Evolutionary conservation across 495 filamentous ascomycete species (phyloP), one percentile per base, ranked within the genome.

Genomic region (Aspergillus funiculosus): DNA sequence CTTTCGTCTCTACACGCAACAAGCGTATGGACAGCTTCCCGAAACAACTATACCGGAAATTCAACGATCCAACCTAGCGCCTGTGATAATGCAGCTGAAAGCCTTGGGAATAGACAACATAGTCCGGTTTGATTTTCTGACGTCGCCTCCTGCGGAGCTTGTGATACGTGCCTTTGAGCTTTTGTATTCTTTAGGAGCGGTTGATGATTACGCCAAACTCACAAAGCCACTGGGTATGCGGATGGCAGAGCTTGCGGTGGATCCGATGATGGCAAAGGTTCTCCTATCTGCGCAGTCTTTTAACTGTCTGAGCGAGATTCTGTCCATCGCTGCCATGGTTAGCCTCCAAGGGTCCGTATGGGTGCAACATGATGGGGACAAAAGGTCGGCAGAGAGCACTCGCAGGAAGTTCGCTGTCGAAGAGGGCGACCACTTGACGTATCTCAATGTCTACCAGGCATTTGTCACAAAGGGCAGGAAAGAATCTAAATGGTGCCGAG

Each of bases 51-150:
- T 88, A 3, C 91, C 94, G 1, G 92, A 99, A 62, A 91, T 97
- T 36, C 91, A 96, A 58, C 77, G 94, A 37, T 90, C 86, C 17
- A 94, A 96, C 58, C 79, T 99, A 28, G 90, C 92, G 0, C 87
- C 91, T 0, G 79, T 88, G 18, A 78, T 99, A 34, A 80, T 97
- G 46, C 90, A 97, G 63, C 79, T 99, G 41, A 96, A 97, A 63
- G 92, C 91, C 13, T 73, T 99, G 13, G 94, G 94, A 0, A 94
- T 99, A 55, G 90, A 95, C 62, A 97, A 99, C 61, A 84, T 97
- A 21, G 79, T 87, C 6, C 81, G 89, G 15, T 99, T 97, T 60
- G 81, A 87, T 52, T 97, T 90, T 58, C 64, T 95, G 44, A 94
- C 94, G 8, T 71, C 89, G 11, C 92, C 92, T 21, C 91, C 92